phyloP scores from a whole-genome alignment of 1,284 basidiomycete genomes.

The Cryptococcus depauperatus region DNA sequence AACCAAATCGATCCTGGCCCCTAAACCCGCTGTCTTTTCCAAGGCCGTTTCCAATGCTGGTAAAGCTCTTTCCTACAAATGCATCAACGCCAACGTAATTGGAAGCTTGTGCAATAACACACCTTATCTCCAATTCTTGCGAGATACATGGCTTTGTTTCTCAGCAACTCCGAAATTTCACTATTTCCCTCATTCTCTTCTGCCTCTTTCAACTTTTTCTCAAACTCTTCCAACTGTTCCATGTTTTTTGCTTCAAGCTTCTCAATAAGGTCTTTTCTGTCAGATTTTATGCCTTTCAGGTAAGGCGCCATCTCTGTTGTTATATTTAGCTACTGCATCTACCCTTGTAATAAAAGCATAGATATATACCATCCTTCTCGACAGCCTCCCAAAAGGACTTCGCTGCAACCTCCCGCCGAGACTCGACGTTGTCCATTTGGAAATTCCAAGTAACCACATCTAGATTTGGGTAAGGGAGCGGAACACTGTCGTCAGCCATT shows the following conservation, averaged over 20 bases:
- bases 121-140: constrained; percentile 90
- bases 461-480: constrained; percentile 78
- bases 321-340: constrained; percentile 5
- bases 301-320: constrained; percentile 73
- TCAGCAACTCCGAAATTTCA: constrained; percentile 80
- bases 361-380: constrained; percentile 65
- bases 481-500: constrained; percentile 73
- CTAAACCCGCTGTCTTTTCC: constrained; percentile 86
- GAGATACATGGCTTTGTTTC: constrained; percentile 77
- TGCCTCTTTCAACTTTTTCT: constrained; percentile 73
- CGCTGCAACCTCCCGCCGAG: constrained; percentile 61
- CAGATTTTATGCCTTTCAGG: constrained; percentile 44
- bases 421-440: constrained; percentile 57
- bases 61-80: constrained; percentile 58
- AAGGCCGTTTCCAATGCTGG: constrained; percentile 76
- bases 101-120: constrained; percentile 13
- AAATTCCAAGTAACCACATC: constrained; percentile 69
- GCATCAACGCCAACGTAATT: neutral
- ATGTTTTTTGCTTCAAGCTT: constrained; percentile 68
- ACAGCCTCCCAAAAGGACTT: constrained; percentile 65
- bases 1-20: constrained; percentile 86
- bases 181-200: constrained; percentile 88
- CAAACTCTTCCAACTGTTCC: constrained; percentile 66
- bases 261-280: constrained; percentile 57
- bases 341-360: neutral